Evolutionary conservation across 2,329 filamentous ascomycete species (phyloP), one percentile per base, ranked within the genome.

Genomic region (Fusarium sp.): DNA sequence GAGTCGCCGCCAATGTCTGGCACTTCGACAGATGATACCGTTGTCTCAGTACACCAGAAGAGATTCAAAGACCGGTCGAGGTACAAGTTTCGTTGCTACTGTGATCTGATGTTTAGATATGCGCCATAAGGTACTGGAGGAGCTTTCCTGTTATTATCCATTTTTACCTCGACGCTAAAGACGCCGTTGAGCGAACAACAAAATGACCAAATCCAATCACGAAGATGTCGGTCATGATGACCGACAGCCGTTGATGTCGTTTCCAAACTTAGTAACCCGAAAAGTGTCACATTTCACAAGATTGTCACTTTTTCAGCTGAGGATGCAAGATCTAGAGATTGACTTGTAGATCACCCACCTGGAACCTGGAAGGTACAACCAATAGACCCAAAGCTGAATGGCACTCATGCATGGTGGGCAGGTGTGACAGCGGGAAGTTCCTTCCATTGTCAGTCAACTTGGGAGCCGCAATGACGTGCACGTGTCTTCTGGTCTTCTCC

Each of bases 191-290:
- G 15, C 18, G 10, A 51, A 18, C 22, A 40, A 20, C 4, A 8
- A 8, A 8, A 12, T 24, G 20, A 30, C 22, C 3, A 16, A 9
- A 30, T 18, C 24, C 30, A 51, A 11, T 10, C 8, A 51, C 20
- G 1, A 14, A 45, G 24, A 27, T 22, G 6, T n/a, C 11, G 5
- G 9, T 20, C 18, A 40, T 2, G 15, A 9, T 20, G 24, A 24
- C 4, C 25, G 6, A 5, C 42, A 67, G 52, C 44, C 40, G 67
- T 68, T 64, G 52, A 64, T 64, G 63, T 55, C n/a, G 46, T 50
- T 59, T 59, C 38, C 46, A 64, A 47, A 47, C 47, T 47, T 25
- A 47, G 64, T n/a, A 51, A 18, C 24, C 18, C 0, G 6, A 22
- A 22, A 22, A 32, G 8, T 15, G n/a, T 51, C 34, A 40, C 34